phyloP scores from a whole-genome alignment of 140 eudicot genomes.

The Senecio squalidus region DNA sequence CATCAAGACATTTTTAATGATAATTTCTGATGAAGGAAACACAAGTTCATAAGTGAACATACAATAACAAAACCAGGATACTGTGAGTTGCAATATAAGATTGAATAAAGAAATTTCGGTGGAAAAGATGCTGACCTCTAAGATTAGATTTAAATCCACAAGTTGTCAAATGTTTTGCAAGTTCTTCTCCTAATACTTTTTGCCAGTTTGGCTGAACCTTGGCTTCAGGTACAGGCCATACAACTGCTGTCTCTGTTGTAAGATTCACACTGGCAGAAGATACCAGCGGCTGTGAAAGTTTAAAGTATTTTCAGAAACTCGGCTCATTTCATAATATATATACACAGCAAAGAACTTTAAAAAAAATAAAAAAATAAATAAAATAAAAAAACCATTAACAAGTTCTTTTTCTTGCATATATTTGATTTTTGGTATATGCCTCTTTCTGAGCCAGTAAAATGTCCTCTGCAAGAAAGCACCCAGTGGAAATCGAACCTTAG shows the following conservation, averaged over 20 bases:
- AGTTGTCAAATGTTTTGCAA: constrained; percentile 86
- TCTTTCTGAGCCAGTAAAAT: too few species aligned
- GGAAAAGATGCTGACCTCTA: constrained; percentile 53
- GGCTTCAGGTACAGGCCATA: constrained; percentile 93
- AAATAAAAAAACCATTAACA: too few species aligned
- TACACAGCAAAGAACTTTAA: constrained; percentile 4
- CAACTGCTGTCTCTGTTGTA: constrained; percentile 92
- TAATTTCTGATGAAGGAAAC: neutral
- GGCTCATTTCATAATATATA: constrained; percentile 3
- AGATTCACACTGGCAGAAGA: constrained; percentile 94
- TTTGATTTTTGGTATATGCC: too few species aligned
- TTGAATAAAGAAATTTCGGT: constrained; percentile 5
- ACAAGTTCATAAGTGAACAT: constrained; percentile 5
- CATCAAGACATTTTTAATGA: constrained; percentile 11
- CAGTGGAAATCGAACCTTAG: too few species aligned
- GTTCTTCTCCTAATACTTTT: constrained; percentile 73
- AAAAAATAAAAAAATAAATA: too few species aligned
- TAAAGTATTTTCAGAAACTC: constrained; percentile 7
- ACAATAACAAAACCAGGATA: neutral
- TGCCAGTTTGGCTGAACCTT: constrained; percentile 77
- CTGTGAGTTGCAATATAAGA: neutral
- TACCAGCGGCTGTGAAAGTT: constrained; percentile 74
- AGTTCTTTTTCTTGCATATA: too few species aligned
- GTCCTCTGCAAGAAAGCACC: too few species aligned
- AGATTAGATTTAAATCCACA: constrained; percentile 82